Base-by-base conservation (phyloP, 2,329 filamentous ascomycete species). In the Teratosphaeria epicoccoides region DNA sequence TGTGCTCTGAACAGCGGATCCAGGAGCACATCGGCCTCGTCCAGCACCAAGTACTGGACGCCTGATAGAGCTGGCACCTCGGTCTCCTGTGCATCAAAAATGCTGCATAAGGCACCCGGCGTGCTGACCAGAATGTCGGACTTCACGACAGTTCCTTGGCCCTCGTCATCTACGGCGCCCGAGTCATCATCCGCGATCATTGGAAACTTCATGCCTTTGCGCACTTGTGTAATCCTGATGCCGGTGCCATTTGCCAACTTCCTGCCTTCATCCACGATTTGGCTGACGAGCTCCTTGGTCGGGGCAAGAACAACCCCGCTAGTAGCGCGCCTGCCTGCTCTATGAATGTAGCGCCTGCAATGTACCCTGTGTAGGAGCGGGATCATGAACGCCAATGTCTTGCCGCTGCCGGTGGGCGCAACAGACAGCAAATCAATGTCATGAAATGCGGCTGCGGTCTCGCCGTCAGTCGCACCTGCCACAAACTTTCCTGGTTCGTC, bases 401-500 rank as follows among this genome's bases (percentile, higher is more conserved):
- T 98, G 44, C 93, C 93, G 67, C 91, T 97, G 23, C 93, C 93
- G 0, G 93, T 98, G 1, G 93, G 93, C 2, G 93, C 93, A 43
- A 97, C 83, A 0, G 88, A 87, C 56, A 98, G 70, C 37, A 98
- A 81, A 72, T 98, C 84, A 4, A 91, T 73, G 11, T 46, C 44
- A 17, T 17, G 44, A 28, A 10, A 5, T 11, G 44, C 23, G 25
- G 17, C n/a, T 17, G 25, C 25, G 44, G 23, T 12, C 5, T 25
- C 20, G 23, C 11, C 23, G 12, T 46, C 44, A 11, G 23, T 46
- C 4, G 23, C 23, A 11, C 74, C 71, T 22, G 60, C 52, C 0
- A 78, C 78, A 51, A 68, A 56, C 26, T 58, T 72, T 55, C 75
- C 72, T 0, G 80, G 75, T 14, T 76, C 70, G 12, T 59, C 61